Conservation (phyloP, 768 basidiomycete genomes). For the Asterophora parasitica region DNA sequence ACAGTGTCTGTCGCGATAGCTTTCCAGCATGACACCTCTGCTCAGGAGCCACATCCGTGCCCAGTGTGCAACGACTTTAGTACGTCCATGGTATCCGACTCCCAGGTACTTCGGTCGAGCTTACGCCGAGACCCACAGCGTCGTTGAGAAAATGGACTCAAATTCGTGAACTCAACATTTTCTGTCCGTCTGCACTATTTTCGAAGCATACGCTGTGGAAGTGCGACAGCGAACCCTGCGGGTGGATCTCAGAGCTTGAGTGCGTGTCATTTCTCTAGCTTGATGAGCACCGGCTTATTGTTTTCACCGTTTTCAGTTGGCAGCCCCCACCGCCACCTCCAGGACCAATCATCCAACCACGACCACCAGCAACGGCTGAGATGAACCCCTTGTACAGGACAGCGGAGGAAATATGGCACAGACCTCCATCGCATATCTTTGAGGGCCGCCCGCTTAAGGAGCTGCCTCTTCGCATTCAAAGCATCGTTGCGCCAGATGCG, state of each 20-base stretch:
- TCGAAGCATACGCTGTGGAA: neutral
- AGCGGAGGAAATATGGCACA: conserved; percentile 10
- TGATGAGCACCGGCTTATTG: neutral
- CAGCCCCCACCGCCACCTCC: neutral
- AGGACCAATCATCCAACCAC: neutral
- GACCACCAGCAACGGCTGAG: conserved; percentile 3
- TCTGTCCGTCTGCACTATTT: neutral
- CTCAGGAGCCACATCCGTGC: conserved; percentile 1
- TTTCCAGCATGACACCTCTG: neutral
- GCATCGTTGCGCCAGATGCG: neutral
- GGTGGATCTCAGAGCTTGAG: conserved; percentile 6
- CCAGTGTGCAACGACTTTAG: conserved; percentile 6
- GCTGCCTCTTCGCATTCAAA: neutral
- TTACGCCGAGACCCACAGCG: neutral
- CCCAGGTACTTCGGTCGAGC: neutral
- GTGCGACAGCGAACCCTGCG: conserved; percentile 1
- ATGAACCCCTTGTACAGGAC: conserved; percentile 12
- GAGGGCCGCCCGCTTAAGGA: conserved; percentile 1
- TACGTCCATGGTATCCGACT: neutral
- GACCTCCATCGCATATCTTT: conserved; percentile 11
- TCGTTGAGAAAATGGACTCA: conserved; percentile 3
- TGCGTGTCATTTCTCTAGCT: neutral
- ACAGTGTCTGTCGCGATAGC: neutral
- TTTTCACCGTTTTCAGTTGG: neutral
- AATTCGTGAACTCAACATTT: neutral